Evolutionary conservation across 768 basidiomycete species (phyloP), one percentile per base, ranked within the genome.

Genomic region (Boletus patriciae): DNA sequence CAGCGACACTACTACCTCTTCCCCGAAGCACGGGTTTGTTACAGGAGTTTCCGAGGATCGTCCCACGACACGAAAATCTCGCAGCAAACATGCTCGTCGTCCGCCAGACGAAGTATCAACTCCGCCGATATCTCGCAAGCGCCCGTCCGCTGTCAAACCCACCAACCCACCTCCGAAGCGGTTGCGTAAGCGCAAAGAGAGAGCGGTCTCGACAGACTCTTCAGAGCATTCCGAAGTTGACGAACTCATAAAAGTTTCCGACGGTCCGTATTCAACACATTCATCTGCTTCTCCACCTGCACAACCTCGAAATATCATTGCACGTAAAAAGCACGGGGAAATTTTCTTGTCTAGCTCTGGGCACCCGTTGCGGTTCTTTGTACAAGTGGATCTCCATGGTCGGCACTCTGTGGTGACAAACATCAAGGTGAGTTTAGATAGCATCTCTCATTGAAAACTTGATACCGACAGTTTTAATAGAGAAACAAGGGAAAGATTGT

Each of bases 401-500:
- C 77, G 88, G 23, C 71, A 74, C 16, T 69, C 73, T 1, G 65
- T 85, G 27, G 77, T 86, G 23, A 73, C 73, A 44, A 71, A 75
- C 9, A 85, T 91, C 67, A 88, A 86, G 81, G 88, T 87, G 52
- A 55, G 75, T 66, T 31, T 18, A 18, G 46, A 23, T 11, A 13
- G 25, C 27, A 34, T 19, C 41, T 43, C 50, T 44, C 25, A 8
- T 12, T 11, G 19, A 36, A 38, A 25, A 21, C 12, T 45, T 42
- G 29, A 49, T 45, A 18, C 25, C 10, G 16, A 62, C 29, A 10
- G 0, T 29, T 44, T 54, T 40, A 10, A 15, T 66, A 92, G 89
- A 85, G 78, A 80, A 77, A 86, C 57, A 87, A 84, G 11, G 89
- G 89, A 10, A 77, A 67, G 57, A 83, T 89, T 48, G 77, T 77